These are phyloP conservation scores for Moricandia arvensis DNA, from an alignment of 345 rosid species.

Conservation along the genomic window DNA sequence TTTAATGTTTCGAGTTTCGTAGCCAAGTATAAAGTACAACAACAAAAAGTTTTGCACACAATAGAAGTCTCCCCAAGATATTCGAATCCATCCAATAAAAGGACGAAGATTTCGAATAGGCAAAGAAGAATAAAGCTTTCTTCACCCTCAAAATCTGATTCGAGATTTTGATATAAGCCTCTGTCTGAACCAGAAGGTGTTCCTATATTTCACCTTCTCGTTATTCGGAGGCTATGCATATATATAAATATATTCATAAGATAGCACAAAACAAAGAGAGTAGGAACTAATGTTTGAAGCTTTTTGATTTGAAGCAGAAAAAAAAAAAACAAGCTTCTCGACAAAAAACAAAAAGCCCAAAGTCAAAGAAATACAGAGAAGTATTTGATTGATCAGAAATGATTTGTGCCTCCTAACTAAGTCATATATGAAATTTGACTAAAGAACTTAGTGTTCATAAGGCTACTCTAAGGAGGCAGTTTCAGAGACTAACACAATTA, in stretches of 20 bases:
- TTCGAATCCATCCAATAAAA: conserved; percentile 7
- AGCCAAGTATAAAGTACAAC: too few species aligned
- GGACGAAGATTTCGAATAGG: neutral
- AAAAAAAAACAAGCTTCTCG: neutral
- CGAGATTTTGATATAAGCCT: conserved; percentile 30
- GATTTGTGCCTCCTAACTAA: conserved; percentile 34
- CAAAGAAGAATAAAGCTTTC: neutral
- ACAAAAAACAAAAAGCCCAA: neutral
- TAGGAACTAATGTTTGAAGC: conserved; percentile 1
- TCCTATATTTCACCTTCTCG: conserved; percentile 25
- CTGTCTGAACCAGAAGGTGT: conserved; percentile 37
- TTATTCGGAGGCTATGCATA: conserved; percentile 33
- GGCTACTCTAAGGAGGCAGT: conserved; percentile 34
- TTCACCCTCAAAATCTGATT: conserved; percentile 11
- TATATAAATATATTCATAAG: neutral
- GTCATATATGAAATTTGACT: conserved; percentile 25
- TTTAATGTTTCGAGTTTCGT: too few species aligned
- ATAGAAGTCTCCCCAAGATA: neutral
- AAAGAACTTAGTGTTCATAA: conserved; percentile 31
- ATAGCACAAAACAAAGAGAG: neutral
- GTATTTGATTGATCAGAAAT: conserved; percentile 19
- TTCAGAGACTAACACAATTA: too few species aligned
- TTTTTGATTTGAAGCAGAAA: neutral
- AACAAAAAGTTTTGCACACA: too few species aligned
- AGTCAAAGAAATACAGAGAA: conserved; percentile 15